Base-by-base conservation (phyloP, 2,329 filamentous ascomycete species). In the Cladosporium austrohemisphaericum region DNA sequence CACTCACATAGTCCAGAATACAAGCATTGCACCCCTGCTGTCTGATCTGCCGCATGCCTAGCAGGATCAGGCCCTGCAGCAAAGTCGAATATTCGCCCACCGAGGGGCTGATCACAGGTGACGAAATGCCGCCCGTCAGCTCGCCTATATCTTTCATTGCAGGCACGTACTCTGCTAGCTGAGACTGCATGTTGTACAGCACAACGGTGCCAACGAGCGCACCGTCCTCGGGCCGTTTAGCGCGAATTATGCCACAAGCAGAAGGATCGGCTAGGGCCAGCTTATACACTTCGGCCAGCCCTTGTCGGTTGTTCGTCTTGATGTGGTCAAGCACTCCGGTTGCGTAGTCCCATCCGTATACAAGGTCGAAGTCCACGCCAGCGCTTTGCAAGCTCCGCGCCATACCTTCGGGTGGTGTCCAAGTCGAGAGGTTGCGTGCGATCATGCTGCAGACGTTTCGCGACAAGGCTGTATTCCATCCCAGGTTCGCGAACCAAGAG, bases 401-500 rank as follows among this genome's bases (percentile, higher is more conserved):
- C 57, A 95, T 78, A 1, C 87, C 87, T 31, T 91, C 84, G 0
- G 89, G 88, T 5, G 86, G 81, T 5, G 75, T 71, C 89, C 89
- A 95, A 10, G 76, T 77, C 19, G 75, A 68, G n/a, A 94, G 71
- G 57, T 89, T 85, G 28, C 79, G 78, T 41, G 93, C 84, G 2
- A 83, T 72, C 76, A 94, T 84, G 64, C 85, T 90, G 59, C 80
- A 84, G 0, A 86, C 76, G 0, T 80, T 73, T 9, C 78, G 75
- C 2, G 81, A 81, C 4, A 82, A 71, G 0, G 79, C 76, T 2
- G 79, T 85, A 60, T 94, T 90, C 91, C 91, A 96, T 11, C 92
- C 91, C 38, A 90, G 79, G 56, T 85, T 88, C n/a, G 84, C 81
- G 65, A 96, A 95, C 91, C 91, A 97, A 37, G 80, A 78, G n/a